Evolutionary conservation across 2,329 filamentous ascomycete genomes (phyloP).

Genomic region (Aspergillus eucalypticola): DNA sequence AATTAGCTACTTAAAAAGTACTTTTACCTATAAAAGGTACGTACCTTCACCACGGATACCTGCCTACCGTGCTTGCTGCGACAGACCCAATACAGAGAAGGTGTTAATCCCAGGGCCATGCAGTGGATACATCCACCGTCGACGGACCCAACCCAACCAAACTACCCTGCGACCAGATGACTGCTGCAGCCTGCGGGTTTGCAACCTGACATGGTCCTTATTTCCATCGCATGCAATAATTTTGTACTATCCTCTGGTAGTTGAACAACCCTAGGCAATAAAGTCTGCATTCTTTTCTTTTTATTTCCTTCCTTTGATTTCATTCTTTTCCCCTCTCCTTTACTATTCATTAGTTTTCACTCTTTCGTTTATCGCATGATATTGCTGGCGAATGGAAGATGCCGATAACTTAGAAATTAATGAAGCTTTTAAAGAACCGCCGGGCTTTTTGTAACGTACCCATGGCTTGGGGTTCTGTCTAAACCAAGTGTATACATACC

Average conservation of each 20-base stretch:
- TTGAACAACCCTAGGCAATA: neutral
- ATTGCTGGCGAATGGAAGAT: neutral
- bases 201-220: conserved; percentile 25
- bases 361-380: neutral
- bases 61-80: neutral
- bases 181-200: conserved; percentile 23
- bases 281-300: neutral
- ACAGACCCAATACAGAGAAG: neutral
- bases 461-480: neutral
- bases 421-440: neutral
- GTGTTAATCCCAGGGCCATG: neutral
- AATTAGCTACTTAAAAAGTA: no score
- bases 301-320: neutral
- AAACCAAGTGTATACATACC: neutral
- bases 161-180: conserved; percentile 19
- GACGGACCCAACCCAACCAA: conserved; percentile 11
- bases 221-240: conserved; percentile 19
- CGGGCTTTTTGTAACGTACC: neutral
- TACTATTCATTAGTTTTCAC: no score
- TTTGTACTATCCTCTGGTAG: neutral
- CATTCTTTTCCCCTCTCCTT: neutral
- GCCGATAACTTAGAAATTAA: neutral
- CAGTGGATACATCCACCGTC: neutral
- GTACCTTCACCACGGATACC: neutral
- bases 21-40: neutral